Conservation (phyloP, 83 land plant species). For the Larix sibirica region DNA sequence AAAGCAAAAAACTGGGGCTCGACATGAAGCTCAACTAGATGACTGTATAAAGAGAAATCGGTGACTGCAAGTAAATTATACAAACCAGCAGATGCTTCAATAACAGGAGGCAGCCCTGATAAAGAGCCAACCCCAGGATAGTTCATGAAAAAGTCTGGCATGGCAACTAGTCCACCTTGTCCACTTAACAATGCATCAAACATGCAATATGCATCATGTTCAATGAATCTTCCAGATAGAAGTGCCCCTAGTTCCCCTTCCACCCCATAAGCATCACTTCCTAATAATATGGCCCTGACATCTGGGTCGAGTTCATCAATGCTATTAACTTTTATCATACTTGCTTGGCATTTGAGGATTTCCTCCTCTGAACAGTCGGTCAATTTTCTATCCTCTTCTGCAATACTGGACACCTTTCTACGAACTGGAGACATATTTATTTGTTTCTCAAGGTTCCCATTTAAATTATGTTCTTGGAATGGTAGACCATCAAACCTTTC, state of each 20-base stretch:
- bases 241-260: constrained; percentile 53
- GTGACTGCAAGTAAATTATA: constrained; percentile 35
- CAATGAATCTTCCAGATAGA: constrained; percentile 37
- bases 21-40: constrained; percentile 46
- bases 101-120: constrained; percentile 27
- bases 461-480: constrained; percentile 2
- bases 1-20: constrained; percentile 51
- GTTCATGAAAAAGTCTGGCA: constrained; percentile 34
- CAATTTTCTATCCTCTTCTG: constrained; percentile 4
- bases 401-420: background rate
- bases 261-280: constrained; percentile 51
- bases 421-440: constrained; percentile 1
- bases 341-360: constrained; percentile 10
- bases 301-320: constrained; percentile 22
- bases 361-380: background rate
- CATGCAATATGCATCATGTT: constrained; percentile 56
- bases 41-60: constrained; percentile 34
- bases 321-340: background rate
- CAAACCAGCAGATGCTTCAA: constrained; percentile 39
- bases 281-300: constrained; percentile 22
- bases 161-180: constrained; percentile 29
- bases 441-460: constrained; percentile 14
- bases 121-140: constrained; percentile 20
- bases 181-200: constrained; percentile 46
- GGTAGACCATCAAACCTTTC: constrained; percentile 32